Conservation (phyloP, 2,329 filamentous ascomycete genomes). For the Clonostachys rosea region DNA sequence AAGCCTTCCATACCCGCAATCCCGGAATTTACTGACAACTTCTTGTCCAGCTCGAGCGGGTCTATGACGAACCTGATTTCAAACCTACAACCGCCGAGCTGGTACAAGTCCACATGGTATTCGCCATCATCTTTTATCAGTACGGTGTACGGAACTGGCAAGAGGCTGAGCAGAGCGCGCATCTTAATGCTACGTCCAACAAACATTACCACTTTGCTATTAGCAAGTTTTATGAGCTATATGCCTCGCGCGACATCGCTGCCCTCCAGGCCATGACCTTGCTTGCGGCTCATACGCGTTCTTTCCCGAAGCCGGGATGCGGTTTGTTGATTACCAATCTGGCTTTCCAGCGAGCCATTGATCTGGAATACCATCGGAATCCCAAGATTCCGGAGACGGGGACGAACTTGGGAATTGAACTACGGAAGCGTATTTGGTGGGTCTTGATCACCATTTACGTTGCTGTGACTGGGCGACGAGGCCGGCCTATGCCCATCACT, state of each 20-base stretch:
- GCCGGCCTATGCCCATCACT: slow-evolving; percentile 70
- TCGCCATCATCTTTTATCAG: slow-evolving; percentile 74
- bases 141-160: slow-evolving; percentile 66
- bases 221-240: slow-evolving; percentile 62
- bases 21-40: slow-evolving; percentile 1
- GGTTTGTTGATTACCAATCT: slow-evolving; percentile 64
- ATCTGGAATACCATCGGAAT: slow-evolving; percentile 72
- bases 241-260: slow-evolving; percentile 54
- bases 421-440: slow-evolving; percentile 79
- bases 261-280: slow-evolving; percentile 71
- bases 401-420: slow-evolving; percentile 63
- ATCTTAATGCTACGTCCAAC: slow-evolving; percentile 63
- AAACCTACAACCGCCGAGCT: slow-evolving; percentile 58
- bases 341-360: slow-evolving; percentile 65
- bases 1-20: background rate
- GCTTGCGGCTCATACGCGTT: slow-evolving; percentile 67
- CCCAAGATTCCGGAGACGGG: slow-evolving; percentile 38
- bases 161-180: slow-evolving; percentile 44
- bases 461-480: slow-evolving; percentile 70
- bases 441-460: slow-evolving; percentile 61
- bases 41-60: slow-evolving; percentile 44
- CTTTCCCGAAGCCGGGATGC: slow-evolving; percentile 74
- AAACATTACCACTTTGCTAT: slow-evolving; percentile 75
- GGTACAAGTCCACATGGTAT: slow-evolving; percentile 73
- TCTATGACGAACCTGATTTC: slow-evolving; percentile 67